These are phyloP conservation scores for Phanerochaete carnosa DNA, from an alignment of 768 basidiomycete genomes.

Conservation along the genomic window DNA sequence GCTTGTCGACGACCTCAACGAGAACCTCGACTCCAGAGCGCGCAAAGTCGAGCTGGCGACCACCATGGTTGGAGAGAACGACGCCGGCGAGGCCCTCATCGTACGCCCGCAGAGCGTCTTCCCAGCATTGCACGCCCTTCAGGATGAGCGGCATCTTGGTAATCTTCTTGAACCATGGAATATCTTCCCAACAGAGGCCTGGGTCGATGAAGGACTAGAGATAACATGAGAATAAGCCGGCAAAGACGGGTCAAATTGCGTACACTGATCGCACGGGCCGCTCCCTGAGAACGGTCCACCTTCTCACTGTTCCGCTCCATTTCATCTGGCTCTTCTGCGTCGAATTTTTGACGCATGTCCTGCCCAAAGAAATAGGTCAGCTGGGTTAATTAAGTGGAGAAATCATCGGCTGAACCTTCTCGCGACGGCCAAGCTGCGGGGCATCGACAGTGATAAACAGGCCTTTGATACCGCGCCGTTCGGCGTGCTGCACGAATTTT, in stretches of 20 bases:
- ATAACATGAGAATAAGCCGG: background rate
- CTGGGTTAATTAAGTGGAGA: background rate
- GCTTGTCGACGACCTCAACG: conserved; percentile 57
- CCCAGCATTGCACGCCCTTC: conserved; percentile 65
- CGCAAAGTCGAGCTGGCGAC: conserved; percentile 50
- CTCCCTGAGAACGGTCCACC: conserved; percentile 83
- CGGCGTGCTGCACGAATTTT: conserved; percentile 86
- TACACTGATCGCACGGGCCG: conserved; percentile 89
- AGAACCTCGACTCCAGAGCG: conserved; percentile 51
- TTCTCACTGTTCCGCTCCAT: conserved; percentile 41
- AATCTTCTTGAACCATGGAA: conserved; percentile 61
- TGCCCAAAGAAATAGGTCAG: conserved; percentile 13
- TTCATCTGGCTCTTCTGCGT: conserved; percentile 59
- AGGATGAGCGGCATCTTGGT: conserved; percentile 64
- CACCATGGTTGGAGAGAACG: conserved; percentile 80
- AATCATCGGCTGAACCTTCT: conserved; percentile 47
- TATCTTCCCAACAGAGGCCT: conserved; percentile 79
- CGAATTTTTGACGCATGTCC: conserved; percentile 96
- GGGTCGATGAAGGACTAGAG: conserved; percentile 92
- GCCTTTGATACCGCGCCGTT: conserved; percentile 85
- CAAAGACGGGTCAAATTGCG: conserved; percentile 19
- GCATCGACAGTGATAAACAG: conserved; percentile 98
- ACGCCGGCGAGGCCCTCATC: conserved; percentile 65
- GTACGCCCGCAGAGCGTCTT: conserved; percentile 52
- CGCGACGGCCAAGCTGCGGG: conserved; percentile 89